Evolutionary conservation across 2,329 filamentous ascomycete species (phyloP).

Genomic region (Xylaria multiplex): DNA sequence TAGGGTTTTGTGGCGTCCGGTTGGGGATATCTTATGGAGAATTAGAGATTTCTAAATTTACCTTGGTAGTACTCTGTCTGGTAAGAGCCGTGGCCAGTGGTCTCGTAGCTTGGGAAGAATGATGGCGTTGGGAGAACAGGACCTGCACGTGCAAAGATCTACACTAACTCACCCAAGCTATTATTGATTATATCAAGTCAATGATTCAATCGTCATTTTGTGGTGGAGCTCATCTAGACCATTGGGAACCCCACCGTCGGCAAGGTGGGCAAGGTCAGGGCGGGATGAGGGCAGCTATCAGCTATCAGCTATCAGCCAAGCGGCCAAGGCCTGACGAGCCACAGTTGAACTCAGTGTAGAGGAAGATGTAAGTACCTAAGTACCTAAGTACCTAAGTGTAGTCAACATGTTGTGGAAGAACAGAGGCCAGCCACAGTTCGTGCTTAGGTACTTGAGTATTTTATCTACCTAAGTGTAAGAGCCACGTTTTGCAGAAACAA

Average conservation of each 20-base stretch:
- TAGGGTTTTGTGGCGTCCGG: background rate
- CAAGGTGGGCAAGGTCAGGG: background rate
- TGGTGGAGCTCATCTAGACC: conserved; percentile 11
- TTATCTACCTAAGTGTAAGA: background rate
- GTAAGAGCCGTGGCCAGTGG: background rate
- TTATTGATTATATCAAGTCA: background rate
- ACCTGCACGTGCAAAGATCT: conserved; percentile 12
- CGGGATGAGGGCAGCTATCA: background rate
- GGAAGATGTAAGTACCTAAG: no score
- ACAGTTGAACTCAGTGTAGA: conserved; percentile 10
- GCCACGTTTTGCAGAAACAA: conserved; percentile 35
- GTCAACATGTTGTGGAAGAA: background rate
- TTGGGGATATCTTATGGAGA: background rate
- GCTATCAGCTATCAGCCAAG: background rate
- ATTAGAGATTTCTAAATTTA: background rate
- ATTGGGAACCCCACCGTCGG: no score
- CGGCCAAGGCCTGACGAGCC: conserved; percentile 6
- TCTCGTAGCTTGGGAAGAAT: background rate
- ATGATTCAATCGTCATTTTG: conserved; percentile 30
- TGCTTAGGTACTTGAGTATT: no score
- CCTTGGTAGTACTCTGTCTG: background rate
- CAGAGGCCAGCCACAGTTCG: conserved; percentile 21
- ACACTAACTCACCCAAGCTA: background rate
- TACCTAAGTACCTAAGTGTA: no score
- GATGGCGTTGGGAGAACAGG: background rate